A percentile compares a stretch with the other conserved stretches of the same genome.
phyloP scores from a whole-genome alignment of 2,329 filamentous ascomycete genomes.

The Teratosphaeria gauchensis region DNA sequence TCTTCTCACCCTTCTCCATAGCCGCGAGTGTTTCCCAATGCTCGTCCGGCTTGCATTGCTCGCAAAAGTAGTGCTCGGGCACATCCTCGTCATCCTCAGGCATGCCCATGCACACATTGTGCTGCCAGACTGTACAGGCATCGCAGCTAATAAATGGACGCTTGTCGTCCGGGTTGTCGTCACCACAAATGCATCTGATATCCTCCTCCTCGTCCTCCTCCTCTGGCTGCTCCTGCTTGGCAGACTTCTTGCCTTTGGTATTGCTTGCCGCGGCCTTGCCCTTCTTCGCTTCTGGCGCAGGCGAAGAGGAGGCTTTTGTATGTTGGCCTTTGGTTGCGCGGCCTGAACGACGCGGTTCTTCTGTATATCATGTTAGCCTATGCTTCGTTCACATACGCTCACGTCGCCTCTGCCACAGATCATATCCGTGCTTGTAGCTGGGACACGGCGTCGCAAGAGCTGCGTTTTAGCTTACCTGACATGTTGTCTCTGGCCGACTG shows the following conservation, averaged over 20 bases:
- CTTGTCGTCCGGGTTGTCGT: conserved; percentile 74
- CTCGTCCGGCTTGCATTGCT: conserved; percentile 74
- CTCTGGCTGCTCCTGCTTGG: conserved; percentile 30
- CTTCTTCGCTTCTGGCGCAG: conserved; percentile 29
- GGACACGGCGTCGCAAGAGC: neutral
- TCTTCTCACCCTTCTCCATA: conserved; percentile 69
- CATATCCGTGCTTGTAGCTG: neutral
- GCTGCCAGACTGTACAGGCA: conserved; percentile 86
- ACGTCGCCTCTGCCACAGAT: neutral
- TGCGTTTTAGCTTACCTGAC: conserved; percentile 8
- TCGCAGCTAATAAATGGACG: conserved; percentile 96
- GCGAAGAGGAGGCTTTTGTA: conserved; percentile 54
- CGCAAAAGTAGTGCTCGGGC: conserved; percentile 83
- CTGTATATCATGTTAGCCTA: conserved; percentile 30
- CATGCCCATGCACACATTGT: conserved; percentile 91
- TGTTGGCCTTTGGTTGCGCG: conserved; percentile 96
- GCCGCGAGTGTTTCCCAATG: conserved; percentile 73
- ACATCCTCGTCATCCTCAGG: conserved; percentile 59
- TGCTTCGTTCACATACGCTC: neutral
- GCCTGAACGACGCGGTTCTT: conserved; percentile 86
- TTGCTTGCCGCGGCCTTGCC: conserved; percentile 28
- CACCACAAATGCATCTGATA: conserved; percentile 89
- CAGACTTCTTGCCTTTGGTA: conserved; percentile 38
- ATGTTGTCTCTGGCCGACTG: conserved; percentile 1
- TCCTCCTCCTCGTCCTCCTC: conserved; percentile 38